Evolutionary conservation across 176 grass and related monocot species (phyloP), one percentile per base, ranked within the genome.

Genomic region (Oryza glaberrima): DNA sequence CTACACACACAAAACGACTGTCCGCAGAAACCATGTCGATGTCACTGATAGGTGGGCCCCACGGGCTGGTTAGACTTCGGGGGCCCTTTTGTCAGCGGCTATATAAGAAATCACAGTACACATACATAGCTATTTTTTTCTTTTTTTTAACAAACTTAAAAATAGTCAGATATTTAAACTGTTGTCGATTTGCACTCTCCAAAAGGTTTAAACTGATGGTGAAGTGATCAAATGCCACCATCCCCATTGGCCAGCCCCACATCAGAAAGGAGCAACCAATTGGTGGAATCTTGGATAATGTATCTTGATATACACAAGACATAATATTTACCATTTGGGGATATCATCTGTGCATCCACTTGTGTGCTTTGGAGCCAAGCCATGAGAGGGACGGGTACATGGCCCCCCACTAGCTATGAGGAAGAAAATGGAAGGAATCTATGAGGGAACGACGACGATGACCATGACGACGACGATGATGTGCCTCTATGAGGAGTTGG

Each of bases 211-310:
- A 20, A 15, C 46, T 61, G 79, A 83, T 69, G 79, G 65, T 45
- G 74, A 78, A 26, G 88, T 36, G 20, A 63, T 61, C 73, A 60
- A 61, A 52, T 81, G 6, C 81, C 47, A 72, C 60, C 84, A 56
- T 40, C 61, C 78, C 73, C 67, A 82, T 86, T 90, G 73, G 88
- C 56, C 83, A 72, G 23, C 15, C 58, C 67, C 30, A 78, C 88
- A 86, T 63, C 75, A 34, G 71, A 86, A 90, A 74, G 52, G 40
- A 72, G 54, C 78, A 9, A 16, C 16, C 73, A 67, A 67, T 74
- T 36, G 51, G 44, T 22, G 40, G 84, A 83, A 86, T 86, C 74
- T 86, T 40, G 74, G 79, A 86, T 83, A 79, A 83, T 28, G 68
- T 73, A 46, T 56, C 61, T 9, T 8, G 65, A 78, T 66, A 19